Conservation (phyloP, 2,329 filamentous ascomycete species). For the Orbilia brochopaga region DNA sequence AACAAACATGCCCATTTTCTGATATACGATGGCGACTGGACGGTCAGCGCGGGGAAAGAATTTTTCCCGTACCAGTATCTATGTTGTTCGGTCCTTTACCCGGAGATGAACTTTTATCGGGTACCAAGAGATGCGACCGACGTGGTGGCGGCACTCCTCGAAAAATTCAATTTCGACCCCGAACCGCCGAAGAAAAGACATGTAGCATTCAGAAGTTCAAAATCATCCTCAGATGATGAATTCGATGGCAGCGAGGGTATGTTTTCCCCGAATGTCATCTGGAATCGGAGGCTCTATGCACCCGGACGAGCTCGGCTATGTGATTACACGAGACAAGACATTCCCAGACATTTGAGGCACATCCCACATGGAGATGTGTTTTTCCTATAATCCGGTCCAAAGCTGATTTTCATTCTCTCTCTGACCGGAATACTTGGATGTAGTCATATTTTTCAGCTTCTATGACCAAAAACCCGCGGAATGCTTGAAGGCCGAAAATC, state of each 20-base stretch:
- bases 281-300: too few relatives aligned
- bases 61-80: slow-evolving; percentile 36
- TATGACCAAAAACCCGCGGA: slow-evolving; percentile 28
- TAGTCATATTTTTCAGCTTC: slow-evolving; percentile 45
- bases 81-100: slow-evolving; percentile 39
- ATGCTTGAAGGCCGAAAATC: slow-evolving; percentile 25
- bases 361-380: too few relatives aligned
- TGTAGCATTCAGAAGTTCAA: slow-evolving; percentile 25
- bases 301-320: too few relatives aligned
- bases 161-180: slow-evolving; percentile 23
- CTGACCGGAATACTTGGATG: background rate
- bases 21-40: slow-evolving; percentile 43
- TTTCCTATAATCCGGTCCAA: too few relatives aligned
- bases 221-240: slow-evolving; percentile 2
- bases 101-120: slow-evolving; percentile 34
- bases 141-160: slow-evolving; percentile 21
- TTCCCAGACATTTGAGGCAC: too few relatives aligned
- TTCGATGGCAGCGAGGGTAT: slow-evolving; percentile 3
- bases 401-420: too few relatives aligned
- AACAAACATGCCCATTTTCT: slow-evolving; percentile 33
- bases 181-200: slow-evolving; percentile 17
- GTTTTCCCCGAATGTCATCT: background rate
- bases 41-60: slow-evolving; percentile 17
- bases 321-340: too few relatives aligned
- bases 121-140: slow-evolving; percentile 24